Evolutionary conservation across 805 yeast genomes (phyloP).

Genomic region (Spathaspora girioi): DNA sequence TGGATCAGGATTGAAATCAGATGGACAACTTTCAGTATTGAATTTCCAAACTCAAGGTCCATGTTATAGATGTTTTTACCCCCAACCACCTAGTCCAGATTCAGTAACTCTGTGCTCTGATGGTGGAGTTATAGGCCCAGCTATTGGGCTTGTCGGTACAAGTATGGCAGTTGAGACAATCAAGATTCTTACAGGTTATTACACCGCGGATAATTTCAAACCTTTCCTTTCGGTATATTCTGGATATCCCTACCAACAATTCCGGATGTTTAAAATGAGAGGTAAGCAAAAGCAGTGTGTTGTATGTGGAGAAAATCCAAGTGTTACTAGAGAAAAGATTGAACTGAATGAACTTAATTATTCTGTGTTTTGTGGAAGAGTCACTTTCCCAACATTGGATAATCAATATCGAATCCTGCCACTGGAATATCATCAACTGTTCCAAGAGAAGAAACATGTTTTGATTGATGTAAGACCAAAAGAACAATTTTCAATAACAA

Average conservation of each 20-base stretch:
- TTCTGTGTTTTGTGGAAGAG: constrained; percentile 68
- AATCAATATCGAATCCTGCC: constrained; percentile 44
- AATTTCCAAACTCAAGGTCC: constrained; percentile 71
- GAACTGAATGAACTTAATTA: constrained; percentile 54
- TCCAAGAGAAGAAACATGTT: constrained; percentile 17
- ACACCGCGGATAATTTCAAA: constrained; percentile 46
- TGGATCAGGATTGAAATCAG: constrained; percentile 88
- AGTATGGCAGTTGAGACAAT: constrained; percentile 87
- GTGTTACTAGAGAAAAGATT: constrained; percentile 46
- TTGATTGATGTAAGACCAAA: constrained; percentile 76
- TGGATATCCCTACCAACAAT: constrained; percentile 61
- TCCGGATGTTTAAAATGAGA: constrained; percentile 80
- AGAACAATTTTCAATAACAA: constrained; percentile 70
- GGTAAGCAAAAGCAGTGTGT: constrained; percentile 55
- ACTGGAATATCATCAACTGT: constrained; percentile 27
- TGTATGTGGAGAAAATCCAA: constrained; percentile 57
- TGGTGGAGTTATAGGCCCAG: constrained; percentile 93
- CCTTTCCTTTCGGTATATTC: constrained; percentile 71
- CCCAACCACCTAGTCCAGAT: constrained; percentile 83
- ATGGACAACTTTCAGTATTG: constrained; percentile 81
- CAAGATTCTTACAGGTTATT: constrained; percentile 61
- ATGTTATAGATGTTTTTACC: constrained; percentile 92
- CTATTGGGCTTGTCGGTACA: constrained; percentile 88
- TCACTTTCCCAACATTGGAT: constrained; percentile 43
- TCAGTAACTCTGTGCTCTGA: constrained; percentile 83